Base-by-base conservation (phyloP, 1,284 basidiomycete genomes). In the Naganishia albida region DNA sequence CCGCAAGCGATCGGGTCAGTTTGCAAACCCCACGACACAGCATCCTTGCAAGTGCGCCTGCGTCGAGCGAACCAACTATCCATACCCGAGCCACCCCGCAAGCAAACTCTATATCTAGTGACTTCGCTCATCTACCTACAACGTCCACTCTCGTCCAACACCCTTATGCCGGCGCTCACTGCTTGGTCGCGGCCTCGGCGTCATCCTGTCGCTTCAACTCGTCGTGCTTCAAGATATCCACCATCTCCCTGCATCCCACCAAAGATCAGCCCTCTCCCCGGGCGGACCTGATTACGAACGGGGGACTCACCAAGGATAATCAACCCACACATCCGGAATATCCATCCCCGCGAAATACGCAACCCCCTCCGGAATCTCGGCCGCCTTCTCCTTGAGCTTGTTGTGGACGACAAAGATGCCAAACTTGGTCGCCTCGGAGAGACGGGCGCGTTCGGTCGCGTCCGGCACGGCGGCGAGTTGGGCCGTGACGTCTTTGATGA, bases 401-500 rank as follows among this genome's bases (percentile, higher is more conserved):
- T 40, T 65, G 80, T 96, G 93, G 18, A 97, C 93, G 43, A 95
- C 93, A 75, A 96, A 97, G 70, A 95, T 82, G 1, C 85, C 92
- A 68, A 96, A 91, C 77, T 89, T 83, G 48, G 93, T 93, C 67
- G 72, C 71, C 2, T 66, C 68, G 34, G 86, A 85, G 64, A 88
- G 80, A 2, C 83, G 83, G 34, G 87, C 87, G 64, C 89, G 86
- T 73, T 93, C 87, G 13, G 82, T 77, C 74, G 88, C 87, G 64
- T 60, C 39, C 12, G 78, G 75, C 7, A 87, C 85, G 66, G 88
- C 82, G 25, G 67, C 79, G 23, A 93, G 81, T 73, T 91, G 90
- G 69, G 80, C 80, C 72, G 91, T 87, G 60, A 94, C 88, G 74
- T 97, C 93, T 74, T 87, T 89, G 75, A 88, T 83, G 42, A 97